Evolutionary conservation across 176 grass and related monocot genomes (phyloP), one percentile per base, ranked within the genome.

Genomic region (Guadua angustifolia): DNA sequence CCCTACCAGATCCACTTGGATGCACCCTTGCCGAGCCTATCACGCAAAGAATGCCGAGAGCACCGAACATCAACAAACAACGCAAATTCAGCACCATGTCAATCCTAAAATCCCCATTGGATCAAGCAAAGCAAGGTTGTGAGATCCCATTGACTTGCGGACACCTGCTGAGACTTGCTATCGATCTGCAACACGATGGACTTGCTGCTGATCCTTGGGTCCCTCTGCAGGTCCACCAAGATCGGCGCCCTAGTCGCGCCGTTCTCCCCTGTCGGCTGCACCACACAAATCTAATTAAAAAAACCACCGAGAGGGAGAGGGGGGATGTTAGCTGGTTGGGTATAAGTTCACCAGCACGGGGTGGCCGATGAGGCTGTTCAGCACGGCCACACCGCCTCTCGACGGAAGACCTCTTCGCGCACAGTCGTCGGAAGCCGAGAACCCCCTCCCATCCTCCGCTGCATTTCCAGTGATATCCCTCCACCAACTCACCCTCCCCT

Each of bases 221-320:
- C 95, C 76, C 82, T 80, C 81, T 93, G 93, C 60, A 98, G 83
- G 87, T 95, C 95, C 50, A 98, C 85, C 52, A 86, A 86, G 36
- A 98, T 95, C 4, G 95, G 93, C 44, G 93, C 93, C 75, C 93
- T 88, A 29, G 95, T 98, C 18, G 95, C 95, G 10, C 93, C 95
- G 69, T 98, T 98, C 90, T 98, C 83, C 95, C 95, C 24, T n/a
- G 93, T 98, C 26, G 95, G 95, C 95, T 98, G 82, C 25, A 55
- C 25, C 74, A 46, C 21, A 56, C 40, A 84, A 75, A 77, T 46
- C 71, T 35, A 66, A 71, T 78, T 26, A 39, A 53, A 72, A 74
- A 26, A n/a, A n/a, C n/a, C n/a, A 68, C 69, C 65, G 22, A 63
- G 22, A 32, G 4, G 12, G 8, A 7, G 4, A 29, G 17, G n/a